Base-by-base conservation (phyloP, 371 early-diverging fungal species). In the Mucor racemosus region DNA sequence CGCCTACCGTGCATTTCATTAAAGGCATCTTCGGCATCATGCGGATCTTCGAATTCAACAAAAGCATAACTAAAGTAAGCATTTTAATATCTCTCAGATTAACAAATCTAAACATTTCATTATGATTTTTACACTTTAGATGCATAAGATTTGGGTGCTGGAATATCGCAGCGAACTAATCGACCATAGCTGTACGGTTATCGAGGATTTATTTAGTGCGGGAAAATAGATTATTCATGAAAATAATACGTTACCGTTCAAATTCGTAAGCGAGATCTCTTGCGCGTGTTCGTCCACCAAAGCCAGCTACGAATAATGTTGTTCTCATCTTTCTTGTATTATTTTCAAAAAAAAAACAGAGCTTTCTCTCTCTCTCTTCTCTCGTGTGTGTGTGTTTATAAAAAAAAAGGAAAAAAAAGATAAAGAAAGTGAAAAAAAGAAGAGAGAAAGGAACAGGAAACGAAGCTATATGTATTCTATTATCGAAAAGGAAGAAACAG, bases 11-110 rank as follows among this genome's bases (percentile, higher is more conserved):
- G 95, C 96, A 97, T 92, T 57, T 93, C 95, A 71, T 92, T 79
- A 71, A 86, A 93, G 19, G 96, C 96, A 69, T 94, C 94, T 26
- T 89, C 92, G 15, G 96, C 95, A 79, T 95, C 96, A 55, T 94
- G 80, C 58, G 86, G 82, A 76, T 95, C 94, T 72, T 94, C 94
- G 80, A 88, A 97, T 81, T 97, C 97, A 48, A 97, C 92, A 87
- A 97, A 97, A 17, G 95, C 95, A 82, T 89, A 94, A 48, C 92
- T 91, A 61, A 17, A 15, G 42, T 15, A 39, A 42, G 39, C 41
- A 50, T 53, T 53, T 31, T 13, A 53, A 53, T 14, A 21, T 21
- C 31, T 26, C 26, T 26, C n/a, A 26, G 26, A 26, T 26, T 26
- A 26, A 26, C 26, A 26, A 26, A 26, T 26, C 26, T 26, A 26